Evolutionary conservation across 495 filamentous ascomycete genomes (phyloP).

Genomic region (Cercophora samala): DNA sequence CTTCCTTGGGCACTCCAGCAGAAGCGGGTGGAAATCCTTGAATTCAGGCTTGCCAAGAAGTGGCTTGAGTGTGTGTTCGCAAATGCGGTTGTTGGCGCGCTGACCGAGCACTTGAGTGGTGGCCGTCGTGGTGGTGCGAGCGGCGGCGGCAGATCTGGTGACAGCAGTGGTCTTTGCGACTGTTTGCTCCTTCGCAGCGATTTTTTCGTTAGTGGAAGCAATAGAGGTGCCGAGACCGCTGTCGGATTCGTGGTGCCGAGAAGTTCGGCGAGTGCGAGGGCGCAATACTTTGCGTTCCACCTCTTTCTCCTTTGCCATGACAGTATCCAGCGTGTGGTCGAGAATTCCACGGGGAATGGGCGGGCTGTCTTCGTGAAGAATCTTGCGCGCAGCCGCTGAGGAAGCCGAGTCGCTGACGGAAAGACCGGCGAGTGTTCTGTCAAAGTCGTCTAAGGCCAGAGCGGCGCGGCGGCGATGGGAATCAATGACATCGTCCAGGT

Average conservation of each 20-base stretch:
- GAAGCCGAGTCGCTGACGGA: slow-evolving; percentile 31
- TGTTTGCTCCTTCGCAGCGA: slow-evolving; percentile 30
- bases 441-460: slow-evolving; percentile 48
- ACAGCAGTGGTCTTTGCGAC: slow-evolving; percentile 41
- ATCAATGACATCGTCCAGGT: slow-evolving; percentile 58
- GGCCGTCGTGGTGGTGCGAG: slow-evolving; percentile 35
- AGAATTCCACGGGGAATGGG: slow-evolving; percentile 52
- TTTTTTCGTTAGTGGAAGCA: slow-evolving; percentile 37
- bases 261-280: slow-evolving; percentile 48
- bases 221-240: slow-evolving; percentile 60
- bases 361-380: slow-evolving; percentile 46
- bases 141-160: slow-evolving; percentile 49
- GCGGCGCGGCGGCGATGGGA: slow-evolving; percentile 54
- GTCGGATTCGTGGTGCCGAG: slow-evolving; percentile 58
- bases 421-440: slow-evolving; percentile 42
- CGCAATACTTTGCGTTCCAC: slow-evolving; percentile 45
- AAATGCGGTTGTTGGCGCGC: slow-evolving; percentile 52
- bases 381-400: slow-evolving; percentile 25
- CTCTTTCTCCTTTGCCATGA: slow-evolving; percentile 41
- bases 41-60: slow-evolving; percentile 50
- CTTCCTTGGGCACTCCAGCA: slow-evolving; percentile 68
- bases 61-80: slow-evolving; percentile 52
- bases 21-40: slow-evolving; percentile 74
- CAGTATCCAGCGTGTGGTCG: slow-evolving; percentile 44
- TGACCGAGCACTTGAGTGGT: slow-evolving; percentile 44